A percentile compares a stretch with the other conserved stretches of the same genome.
Evolutionary conservation across 495 filamentous ascomycete species (phyloP).

Genomic region (Lasiosphaeriaceae sp.): DNA sequence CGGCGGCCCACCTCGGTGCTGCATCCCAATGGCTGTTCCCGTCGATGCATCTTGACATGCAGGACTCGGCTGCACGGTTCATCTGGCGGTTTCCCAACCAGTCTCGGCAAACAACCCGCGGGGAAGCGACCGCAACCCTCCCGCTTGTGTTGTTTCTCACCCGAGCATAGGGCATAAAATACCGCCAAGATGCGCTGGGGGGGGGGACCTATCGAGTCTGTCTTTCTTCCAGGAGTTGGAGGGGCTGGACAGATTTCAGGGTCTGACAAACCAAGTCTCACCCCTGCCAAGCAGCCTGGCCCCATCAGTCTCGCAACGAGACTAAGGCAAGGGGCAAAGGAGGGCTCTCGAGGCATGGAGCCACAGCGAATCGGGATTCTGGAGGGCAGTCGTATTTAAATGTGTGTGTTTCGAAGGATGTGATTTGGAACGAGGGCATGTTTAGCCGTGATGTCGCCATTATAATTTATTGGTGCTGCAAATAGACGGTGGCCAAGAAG

Average conservation of each 20-base stretch:
- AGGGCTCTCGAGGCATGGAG: no score
- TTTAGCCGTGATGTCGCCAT: no score
- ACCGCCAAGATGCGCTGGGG: not conserved
- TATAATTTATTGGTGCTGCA: no score
- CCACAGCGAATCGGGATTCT: no score
- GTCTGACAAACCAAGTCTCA: conserved; percentile 1
- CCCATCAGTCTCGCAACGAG: no score
- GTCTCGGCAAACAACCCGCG: conserved; percentile 5
- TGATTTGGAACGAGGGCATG: no score
- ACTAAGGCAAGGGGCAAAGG: not conserved
- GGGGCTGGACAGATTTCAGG: not conserved
- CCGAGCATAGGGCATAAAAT: not conserved
- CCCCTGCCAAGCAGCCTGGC: not conserved
- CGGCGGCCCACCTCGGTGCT: conserved; percentile 7
- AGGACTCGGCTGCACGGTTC: conserved; percentile 14
- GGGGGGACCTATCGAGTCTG: not conserved
- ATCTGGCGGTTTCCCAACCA: conserved; percentile 7
- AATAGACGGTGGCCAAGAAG: no score
- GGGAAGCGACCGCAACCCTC: not conserved
- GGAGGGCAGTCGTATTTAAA: no score
- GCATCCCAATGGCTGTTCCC: conserved; percentile 23
- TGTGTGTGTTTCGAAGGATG: no score
- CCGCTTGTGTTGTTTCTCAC: not conserved
- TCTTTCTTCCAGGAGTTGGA: not conserved
- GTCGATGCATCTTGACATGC: conserved; percentile 20